Evolutionary conservation across 148 eudicot species (phyloP).

Genomic region (Chenopodium formosanum): DNA sequence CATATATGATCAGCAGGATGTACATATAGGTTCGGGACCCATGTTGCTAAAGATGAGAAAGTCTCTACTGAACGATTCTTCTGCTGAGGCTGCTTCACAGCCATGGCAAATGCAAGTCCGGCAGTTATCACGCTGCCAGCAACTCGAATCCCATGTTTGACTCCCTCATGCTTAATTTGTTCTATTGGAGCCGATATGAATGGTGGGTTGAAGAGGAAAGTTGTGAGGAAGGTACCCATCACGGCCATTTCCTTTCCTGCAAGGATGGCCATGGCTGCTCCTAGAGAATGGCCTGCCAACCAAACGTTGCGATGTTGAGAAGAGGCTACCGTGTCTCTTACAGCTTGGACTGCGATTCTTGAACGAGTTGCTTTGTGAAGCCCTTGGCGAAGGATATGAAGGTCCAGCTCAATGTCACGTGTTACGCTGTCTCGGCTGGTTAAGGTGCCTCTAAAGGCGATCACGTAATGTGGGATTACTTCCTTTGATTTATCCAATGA

Average conservation of each 20-base stretch:
- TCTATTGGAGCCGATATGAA: slow-evolving; percentile 82
- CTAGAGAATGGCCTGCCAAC: slow-evolving; percentile 88
- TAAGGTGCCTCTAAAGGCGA: slow-evolving; percentile 86
- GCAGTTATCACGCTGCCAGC: slow-evolving; percentile 89
- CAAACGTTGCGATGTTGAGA: slow-evolving; percentile 54
- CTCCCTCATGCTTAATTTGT: slow-evolving; percentile 66
- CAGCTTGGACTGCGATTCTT: slow-evolving; percentile 64
- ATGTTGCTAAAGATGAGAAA: slow-evolving; percentile 41
- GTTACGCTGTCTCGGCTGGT: slow-evolving; percentile 62
- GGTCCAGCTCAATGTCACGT: slow-evolving; percentile 69
- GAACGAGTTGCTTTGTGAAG: slow-evolving; percentile 76
- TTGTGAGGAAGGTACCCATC: slow-evolving; percentile 52
- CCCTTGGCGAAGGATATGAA: slow-evolving; percentile 65
- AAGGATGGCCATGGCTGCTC: slow-evolving; percentile 84
- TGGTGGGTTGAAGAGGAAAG: slow-evolving; percentile 86
- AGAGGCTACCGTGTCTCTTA: slow-evolving; percentile 60
- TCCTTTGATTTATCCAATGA: slow-evolving; percentile 20
- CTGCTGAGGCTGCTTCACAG: slow-evolving; percentile 40
- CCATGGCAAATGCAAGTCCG: slow-evolving; percentile 73
- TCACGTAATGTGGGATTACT: slow-evolving; percentile 52
- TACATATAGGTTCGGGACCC: slow-evolving; percentile 55
- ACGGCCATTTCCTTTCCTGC: slow-evolving; percentile 86
- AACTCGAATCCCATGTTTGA: slow-evolving; percentile 79
- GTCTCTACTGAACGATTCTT: slow-evolving; percentile 35
- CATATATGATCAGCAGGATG: slow-evolving; percentile 62